A percentile compares a stretch with the other conserved stretches of the same genome.
Conservation (phyloP, 2,329 filamentous ascomycete species). For the Xylariaceae sp. region DNA sequence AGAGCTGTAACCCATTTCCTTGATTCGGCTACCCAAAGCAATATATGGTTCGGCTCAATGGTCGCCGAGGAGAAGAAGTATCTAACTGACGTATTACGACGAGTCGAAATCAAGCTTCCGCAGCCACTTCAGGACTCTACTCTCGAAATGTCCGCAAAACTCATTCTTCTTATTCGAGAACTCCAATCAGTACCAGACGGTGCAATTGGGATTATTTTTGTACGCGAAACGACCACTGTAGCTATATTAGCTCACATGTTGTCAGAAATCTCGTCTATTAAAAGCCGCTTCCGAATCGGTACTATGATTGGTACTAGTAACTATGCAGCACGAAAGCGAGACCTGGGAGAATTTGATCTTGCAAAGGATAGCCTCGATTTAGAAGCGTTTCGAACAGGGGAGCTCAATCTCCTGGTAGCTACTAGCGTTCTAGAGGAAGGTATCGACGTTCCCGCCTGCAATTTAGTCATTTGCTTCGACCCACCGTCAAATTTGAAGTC, state of each 20-base stretch:
- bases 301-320: conserved; percentile 62
- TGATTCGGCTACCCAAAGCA: conserved; percentile 34
- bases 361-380: conserved; percentile 45
- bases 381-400: conserved; percentile 59
- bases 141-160: conserved; percentile 61
- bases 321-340: conserved; percentile 43
- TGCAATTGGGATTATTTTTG: conserved; percentile 70
- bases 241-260: conserved; percentile 65
- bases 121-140: conserved; percentile 27
- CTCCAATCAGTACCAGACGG: conserved; percentile 52
- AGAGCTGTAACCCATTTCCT: conserved; percentile 49
- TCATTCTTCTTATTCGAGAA: conserved; percentile 56
- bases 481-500: conserved; percentile 56
- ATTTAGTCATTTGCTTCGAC: conserved; percentile 65
- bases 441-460: conserved; percentile 69
- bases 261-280: conserved; percentile 54
- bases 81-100: conserved; percentile 53
- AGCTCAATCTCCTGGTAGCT: conserved; percentile 63
- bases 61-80: conserved; percentile 61
- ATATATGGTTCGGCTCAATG: conserved; percentile 47
- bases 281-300: conserved; percentile 55
- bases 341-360: conserved; percentile 46
- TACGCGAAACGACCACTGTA: conserved; percentile 65
- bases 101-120: conserved; percentile 40
- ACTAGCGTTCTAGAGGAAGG: conserved; percentile 72